Percentiles rank a stretch among this genome's conserved stretches.
Evolutionary conservation across 768 basidiomycete species (phyloP).

Genomic region (Agaricus sinodeliciosus): DNA sequence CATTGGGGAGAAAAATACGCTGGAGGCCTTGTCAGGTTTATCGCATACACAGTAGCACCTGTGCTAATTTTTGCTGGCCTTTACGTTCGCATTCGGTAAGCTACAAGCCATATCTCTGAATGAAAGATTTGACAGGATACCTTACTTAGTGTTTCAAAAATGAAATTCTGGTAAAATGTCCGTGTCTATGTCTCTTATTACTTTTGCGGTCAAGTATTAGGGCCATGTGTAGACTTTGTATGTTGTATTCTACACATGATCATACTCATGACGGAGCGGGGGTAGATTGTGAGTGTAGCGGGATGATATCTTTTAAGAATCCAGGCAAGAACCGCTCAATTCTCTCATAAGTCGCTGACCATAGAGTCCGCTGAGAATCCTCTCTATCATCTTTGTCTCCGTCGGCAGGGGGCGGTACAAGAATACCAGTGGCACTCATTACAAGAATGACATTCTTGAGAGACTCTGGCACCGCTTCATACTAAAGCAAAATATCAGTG

Average conservation of each 20-base stretch:
- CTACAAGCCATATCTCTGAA: background rate
- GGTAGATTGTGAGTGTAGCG: conserved; percentile 18
- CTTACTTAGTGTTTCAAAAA: conserved; percentile 49
- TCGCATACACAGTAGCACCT: conserved; percentile 54
- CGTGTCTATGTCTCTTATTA: background rate
- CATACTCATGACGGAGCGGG: conserved; percentile 8
- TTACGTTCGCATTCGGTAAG: conserved; percentile 47
- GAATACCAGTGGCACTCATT: conserved; percentile 84
- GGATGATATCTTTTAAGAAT: conserved; percentile 70
- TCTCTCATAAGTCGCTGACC: conserved; percentile 80
- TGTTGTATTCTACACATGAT: background rate
- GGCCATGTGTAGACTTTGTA: background rate
- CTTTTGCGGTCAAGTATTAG: background rate
- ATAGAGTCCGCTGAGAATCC: conserved; percentile 63
- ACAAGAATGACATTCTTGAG: conserved; percentile 95
- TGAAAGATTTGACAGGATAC: background rate
- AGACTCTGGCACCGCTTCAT: conserved; percentile 93
- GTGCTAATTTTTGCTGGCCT: conserved; percentile 35
- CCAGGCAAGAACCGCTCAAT: conserved; percentile 91
- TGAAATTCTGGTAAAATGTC: conserved; percentile 24
- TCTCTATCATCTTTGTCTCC: conserved; percentile 41
- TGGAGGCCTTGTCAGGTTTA: conserved; percentile 31
- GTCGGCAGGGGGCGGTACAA: conserved; percentile 51
- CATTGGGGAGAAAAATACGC: conserved; percentile 41
- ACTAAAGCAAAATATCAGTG: conserved; percentile 36